Evolutionary conservation across 202 grass and related monocot species (phyloP).

Genomic region (Setaria italica): DNA sequence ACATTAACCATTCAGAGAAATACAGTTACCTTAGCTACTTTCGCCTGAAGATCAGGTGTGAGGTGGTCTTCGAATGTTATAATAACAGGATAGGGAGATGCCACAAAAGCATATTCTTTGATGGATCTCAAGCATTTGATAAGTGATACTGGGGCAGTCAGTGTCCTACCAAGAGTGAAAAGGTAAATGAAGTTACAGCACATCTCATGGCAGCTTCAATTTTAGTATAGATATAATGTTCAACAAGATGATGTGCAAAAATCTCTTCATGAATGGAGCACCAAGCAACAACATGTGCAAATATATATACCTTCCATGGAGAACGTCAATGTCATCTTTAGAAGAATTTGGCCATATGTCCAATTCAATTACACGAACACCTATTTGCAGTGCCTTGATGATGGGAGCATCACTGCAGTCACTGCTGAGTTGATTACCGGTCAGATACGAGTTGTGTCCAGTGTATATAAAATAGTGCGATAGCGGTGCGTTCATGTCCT

Average conservation of each 20-base stretch:
- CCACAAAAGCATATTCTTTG: constrained; percentile 92
- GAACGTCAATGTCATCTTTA: constrained; percentile 94
- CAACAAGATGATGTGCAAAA: background rate
- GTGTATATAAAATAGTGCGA: constrained; percentile 98
- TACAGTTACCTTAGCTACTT: constrained; percentile 89
- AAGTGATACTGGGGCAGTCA: constrained; percentile 90
- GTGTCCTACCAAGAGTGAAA: constrained; percentile 69
- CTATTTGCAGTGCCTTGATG: constrained; percentile 86
- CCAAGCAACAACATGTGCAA: background rate
- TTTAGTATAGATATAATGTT: background rate
- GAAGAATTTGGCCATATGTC: constrained; percentile 97
- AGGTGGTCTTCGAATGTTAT: constrained; percentile 99
- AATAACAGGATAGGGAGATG: constrained; percentile 97
- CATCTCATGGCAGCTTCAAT: constrained; percentile 8
- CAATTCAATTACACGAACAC: constrained; percentile 93
- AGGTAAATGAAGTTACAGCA: constrained; percentile 37
- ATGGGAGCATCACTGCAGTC: constrained; percentile 96
- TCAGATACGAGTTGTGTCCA: constrained; percentile 97
- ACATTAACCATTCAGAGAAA: constrained; percentile 43
- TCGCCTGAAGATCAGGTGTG: constrained; percentile 85
- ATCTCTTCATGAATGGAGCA: background rate
- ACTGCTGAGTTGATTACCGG: constrained; percentile 97
- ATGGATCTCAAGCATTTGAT: constrained; percentile 91
- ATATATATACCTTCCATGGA: constrained; percentile 85
- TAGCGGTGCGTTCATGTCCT: constrained; percentile 91